Conservation (phyloP, 305 asterid genomes). For the Fraxinus baroniana region DNA sequence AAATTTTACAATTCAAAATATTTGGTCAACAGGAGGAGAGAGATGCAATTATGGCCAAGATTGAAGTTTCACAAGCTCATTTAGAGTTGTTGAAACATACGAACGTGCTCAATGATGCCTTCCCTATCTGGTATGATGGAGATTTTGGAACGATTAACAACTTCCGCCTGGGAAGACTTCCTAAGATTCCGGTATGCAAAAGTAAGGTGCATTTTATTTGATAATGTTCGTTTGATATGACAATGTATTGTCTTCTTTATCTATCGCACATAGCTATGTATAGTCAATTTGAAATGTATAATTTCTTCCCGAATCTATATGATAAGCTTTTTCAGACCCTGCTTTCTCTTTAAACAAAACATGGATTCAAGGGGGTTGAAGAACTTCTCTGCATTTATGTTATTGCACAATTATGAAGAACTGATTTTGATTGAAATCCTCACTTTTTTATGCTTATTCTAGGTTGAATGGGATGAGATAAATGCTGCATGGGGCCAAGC, state of each 20-base stretch:
- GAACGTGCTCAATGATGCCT: conserved; percentile 92
- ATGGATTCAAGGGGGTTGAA: neutral
- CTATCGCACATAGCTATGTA: neutral
- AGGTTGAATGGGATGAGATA: conserved; percentile 99
- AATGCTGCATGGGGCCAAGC: conserved; percentile 99
- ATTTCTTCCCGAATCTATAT: neutral
- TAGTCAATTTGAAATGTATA: neutral
- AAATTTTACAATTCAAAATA: conserved; percentile 18
- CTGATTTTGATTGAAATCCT: neutral
- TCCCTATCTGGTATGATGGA: conserved; percentile 92
- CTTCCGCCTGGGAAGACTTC: conserved; percentile 98
- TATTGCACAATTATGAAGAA: conserved; percentile 17
- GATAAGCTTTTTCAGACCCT: neutral
- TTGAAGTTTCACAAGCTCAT: conserved; percentile 98
- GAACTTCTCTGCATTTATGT: conserved; percentile 18
- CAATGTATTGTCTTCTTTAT: neutral
- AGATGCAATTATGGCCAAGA: conserved; percentile 85
- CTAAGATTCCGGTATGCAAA: conserved; percentile 69
- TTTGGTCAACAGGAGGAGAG: conserved; percentile 76
- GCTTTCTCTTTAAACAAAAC: neutral
- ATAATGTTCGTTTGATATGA: neutral
- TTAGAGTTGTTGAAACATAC: conserved; percentile 79
- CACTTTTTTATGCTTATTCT: conserved; percentile 13
- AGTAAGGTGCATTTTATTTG: conserved; percentile 1
- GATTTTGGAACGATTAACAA: conserved; percentile 97